Percentiles rank a stretch among this genome's conserved stretches.
Evolutionary conservation across 164 flowering plant species (phyloP).

Genomic region (Vitis rupestris): DNA sequence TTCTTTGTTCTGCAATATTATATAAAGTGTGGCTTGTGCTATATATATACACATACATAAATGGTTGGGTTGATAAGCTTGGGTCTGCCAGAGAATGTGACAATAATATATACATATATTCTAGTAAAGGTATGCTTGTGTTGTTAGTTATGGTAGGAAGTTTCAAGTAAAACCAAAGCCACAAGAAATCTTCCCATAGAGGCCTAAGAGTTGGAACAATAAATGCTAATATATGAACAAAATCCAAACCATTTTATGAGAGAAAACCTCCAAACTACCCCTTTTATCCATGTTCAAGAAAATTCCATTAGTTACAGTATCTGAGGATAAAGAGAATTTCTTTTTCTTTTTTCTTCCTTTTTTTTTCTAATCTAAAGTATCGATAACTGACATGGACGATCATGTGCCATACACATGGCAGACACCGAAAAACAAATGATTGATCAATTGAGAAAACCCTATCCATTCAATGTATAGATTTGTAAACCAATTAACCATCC

Average conservation of each 20-base stretch:
- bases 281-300: slow-evolving; percentile 10
- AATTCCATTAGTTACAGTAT: too few relatives aligned
- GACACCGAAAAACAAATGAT: too few relatives aligned
- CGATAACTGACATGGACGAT: too few relatives aligned
- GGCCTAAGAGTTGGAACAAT: not conserved
- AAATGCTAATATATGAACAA: slow-evolving; percentile 24
- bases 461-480: too few relatives aligned
- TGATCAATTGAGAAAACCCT: too few relatives aligned
- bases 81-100: slow-evolving; percentile 12
- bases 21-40: not conserved
- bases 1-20: slow-evolving; percentile 3
- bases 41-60: not conserved
- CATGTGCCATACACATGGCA: too few relatives aligned
- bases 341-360: too few relatives aligned
- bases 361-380: too few relatives aligned
- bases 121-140: slow-evolving; percentile 25
- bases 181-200: slow-evolving; percentile 39
- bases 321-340: too few relatives aligned
- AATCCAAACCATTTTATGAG: slow-evolving; percentile 21
- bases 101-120: not conserved
- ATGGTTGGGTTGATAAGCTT: slow-evolving; percentile 11
- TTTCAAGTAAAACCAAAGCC: slow-evolving; percentile 38
- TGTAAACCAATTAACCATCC: too few relatives aligned
- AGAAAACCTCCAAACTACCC: slow-evolving; percentile 25
- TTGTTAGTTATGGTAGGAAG: slow-evolving; percentile 33